phyloP scores from a whole-genome alignment of 139 green algal genomes.

The Micractinium conductrix region DNA sequence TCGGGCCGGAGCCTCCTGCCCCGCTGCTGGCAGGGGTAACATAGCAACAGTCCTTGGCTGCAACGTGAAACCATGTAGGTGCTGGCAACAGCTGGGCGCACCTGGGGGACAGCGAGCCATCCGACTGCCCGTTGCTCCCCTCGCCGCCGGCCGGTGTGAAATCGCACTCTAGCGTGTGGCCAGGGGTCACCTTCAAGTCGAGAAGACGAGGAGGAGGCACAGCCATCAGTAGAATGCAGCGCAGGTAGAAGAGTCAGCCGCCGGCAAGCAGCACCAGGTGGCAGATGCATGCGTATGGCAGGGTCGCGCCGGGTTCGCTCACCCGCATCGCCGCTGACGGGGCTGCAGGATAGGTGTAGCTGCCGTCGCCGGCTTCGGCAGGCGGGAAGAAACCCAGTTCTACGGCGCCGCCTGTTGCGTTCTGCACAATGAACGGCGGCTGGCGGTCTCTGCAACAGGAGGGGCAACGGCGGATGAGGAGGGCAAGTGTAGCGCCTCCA shows the following conservation, averaged over 20 bases:
- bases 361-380: background rate
- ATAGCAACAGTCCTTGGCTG: too few species aligned
- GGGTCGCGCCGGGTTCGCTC: too few species aligned
- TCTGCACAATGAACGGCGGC: conserved; percentile 45
- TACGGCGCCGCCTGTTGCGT: background rate
- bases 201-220: background rate
- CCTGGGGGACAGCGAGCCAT: background rate
- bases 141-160: background rate
- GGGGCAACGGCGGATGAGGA: background rate
- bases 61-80: too few species aligned
- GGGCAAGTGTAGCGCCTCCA: background rate
- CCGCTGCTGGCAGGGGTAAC: too few species aligned
- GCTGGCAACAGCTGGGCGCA: too few species aligned
- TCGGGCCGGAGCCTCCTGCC: too few species aligned
- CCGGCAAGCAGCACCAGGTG: background rate
- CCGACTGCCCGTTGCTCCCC: background rate
- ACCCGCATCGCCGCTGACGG: conserved; percentile 6
- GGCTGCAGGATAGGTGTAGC: background rate
- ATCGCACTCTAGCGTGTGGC: conserved; percentile 23
- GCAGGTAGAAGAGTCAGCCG: background rate
- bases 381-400: conserved; percentile 34
- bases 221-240: background rate
- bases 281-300: too few species aligned
- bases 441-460: conserved; percentile 39
- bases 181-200: background rate